phyloP scores from a whole-genome alignment of 2,329 filamentous ascomycete species.

The Cryphonectria radicalis region DNA sequence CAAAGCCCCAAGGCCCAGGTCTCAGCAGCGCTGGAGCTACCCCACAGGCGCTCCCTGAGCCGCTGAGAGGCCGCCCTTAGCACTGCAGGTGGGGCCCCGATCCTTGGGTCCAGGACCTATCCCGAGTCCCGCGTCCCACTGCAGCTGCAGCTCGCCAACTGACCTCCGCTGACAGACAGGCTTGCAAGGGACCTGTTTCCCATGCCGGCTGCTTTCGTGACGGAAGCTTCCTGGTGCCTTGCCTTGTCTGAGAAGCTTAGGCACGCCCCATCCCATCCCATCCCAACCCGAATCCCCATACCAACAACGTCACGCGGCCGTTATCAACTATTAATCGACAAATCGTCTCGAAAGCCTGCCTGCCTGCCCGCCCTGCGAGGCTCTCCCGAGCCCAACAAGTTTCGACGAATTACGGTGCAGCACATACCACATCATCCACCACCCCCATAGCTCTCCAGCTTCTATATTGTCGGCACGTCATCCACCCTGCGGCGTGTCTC shows the following conservation, averaged over 20 bases:
- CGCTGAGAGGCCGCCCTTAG: neutral
- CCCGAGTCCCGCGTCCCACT: constrained; percentile 10
- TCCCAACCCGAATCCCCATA: constrained; percentile 6
- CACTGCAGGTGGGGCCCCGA: constrained; percentile 2
- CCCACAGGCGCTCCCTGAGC: constrained; percentile 17
- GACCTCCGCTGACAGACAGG: neutral
- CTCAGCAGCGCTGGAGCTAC: constrained; percentile 21
- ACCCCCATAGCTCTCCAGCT: neutral
- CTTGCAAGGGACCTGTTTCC: constrained; percentile 10
- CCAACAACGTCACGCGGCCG: constrained; percentile 21
- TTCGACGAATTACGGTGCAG: neutral
- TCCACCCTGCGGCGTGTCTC: neutral
- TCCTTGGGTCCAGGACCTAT: neutral
- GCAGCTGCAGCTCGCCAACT: constrained; percentile 11
- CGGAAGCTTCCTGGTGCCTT: constrained; percentile 29
- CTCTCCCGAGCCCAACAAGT: constrained; percentile 7
- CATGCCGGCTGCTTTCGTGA: constrained; percentile 20
- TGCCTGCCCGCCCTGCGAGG: neutral
- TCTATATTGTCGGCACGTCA: neutral
- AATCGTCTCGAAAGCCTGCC: neutral
- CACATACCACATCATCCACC: neutral
- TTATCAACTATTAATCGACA: neutral
- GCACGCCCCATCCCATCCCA: constrained; percentile 2
- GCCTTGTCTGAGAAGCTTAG: neutral
- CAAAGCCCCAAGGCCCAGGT: neutral